Base-by-base conservation (phyloP, 768 basidiomycete genomes). In the Tylopilus sp. region DNA sequence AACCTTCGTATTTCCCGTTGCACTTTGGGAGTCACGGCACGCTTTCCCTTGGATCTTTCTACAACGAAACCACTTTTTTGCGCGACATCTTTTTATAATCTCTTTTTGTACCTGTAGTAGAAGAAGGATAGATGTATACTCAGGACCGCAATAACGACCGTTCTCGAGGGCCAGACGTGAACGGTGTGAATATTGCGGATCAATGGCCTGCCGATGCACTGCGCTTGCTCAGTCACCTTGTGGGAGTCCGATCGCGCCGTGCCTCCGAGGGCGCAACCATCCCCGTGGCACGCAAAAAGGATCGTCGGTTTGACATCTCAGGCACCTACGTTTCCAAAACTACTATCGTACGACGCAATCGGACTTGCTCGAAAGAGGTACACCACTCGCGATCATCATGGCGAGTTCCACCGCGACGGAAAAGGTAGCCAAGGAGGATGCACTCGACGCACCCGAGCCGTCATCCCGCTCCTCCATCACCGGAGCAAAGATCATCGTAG, bases 401-500 rank as follows among this genome's bases (percentile, higher is more conserved):
- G 24, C 44, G n/a, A 45, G 12, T 22, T 3, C 44, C n/a, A 25
- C n/a, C 46, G n/a, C 24, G 24, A 26, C 46, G 26, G 26, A 28
- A 43, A n/a, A 16, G 13, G 40, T 14, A 46, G 30, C 29, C 30
- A 14, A 22, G 3, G 45, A 7, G 9, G 6, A 36, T n/a, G 13
- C 34, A n/a, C n/a, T n/a, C n/a, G n/a, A n/a, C n/a, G n/a, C n/a
- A 31, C 30, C 30, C 30, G 30, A 31, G 13, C 30, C 30, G 30
- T n/a, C n/a, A 36, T 17, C 34, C 31, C 16, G 31, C 11, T 16
- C 25, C 17, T 34, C 45, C 22, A 46, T 49, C 25, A 54, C 26
- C 24, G 34, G 34, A 31, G 37, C 59, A 11, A 59, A 71, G 30
- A 66, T 81, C 51, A 71, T 83, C 53, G 62, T 82, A 22, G 74